Evolutionary conservation across 768 basidiomycete genomes (phyloP), one percentile per base, ranked within the genome.

Genomic region (Boletales sp.): DNA sequence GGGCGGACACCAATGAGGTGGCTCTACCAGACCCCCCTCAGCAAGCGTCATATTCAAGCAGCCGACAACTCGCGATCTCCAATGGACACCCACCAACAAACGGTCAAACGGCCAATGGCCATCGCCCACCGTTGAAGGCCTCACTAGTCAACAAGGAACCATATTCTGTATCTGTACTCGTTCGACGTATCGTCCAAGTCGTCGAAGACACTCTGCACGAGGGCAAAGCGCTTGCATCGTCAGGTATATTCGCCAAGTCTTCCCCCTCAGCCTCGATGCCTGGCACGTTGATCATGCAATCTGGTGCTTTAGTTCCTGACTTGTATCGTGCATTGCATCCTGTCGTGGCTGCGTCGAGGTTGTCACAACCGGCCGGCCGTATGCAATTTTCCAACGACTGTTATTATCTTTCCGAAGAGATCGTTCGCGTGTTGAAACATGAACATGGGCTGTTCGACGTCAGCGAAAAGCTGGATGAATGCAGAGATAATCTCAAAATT

Each of bases 331-430:
- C 90, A 2, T 64, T 96, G 21, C 83, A 88, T 62, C 90, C 90
- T 12, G 75, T 87, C 34, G 74, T 75, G 32, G 82, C 81, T 51
- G 66, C 72, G 1, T 58, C 71, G 34, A 70, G 74, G 40, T 66
- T 88, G 30, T 65, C 74, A 34, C 70, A 76, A 0, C 71, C 84
- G 10, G 80, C 80, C 17, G 68, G 74, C 25, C 73, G 78, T 1
- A 84, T 95, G 78, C 80, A 81, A 43, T 87, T 87, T 63, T 83
- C 89, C 15, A 96, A 96, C 63, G 87, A 94, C 54, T 90, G 84
- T 56, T 58, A 78, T 18, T 90, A 86, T 63, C 74, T 94, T 25
- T 74, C 74, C 30, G 66, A 69, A 18, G 78, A 86, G 57, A 63
- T 86, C 0, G 28, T 17, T 17, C 58, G 60, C 12, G 14, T 69